A percentile compares a stretch with the other conserved stretches of the same genome.
phyloP scores from a whole-genome alignment of 768 basidiomycete species.

The Psilocybe cyanescens region DNA sequence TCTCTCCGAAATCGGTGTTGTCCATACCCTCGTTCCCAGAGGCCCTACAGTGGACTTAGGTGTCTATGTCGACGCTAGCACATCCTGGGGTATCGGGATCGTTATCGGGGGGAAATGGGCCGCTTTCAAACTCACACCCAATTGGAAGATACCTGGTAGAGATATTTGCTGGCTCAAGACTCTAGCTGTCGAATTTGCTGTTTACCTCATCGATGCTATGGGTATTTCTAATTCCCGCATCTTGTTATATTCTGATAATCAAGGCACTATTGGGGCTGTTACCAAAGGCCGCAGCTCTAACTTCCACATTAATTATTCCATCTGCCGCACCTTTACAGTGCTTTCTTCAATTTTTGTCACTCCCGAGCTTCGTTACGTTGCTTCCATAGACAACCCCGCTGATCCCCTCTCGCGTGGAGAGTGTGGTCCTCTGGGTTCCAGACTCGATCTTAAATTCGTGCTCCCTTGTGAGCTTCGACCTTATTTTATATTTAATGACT shows the following conservation, averaged over 20 bases:
- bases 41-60: conserved; percentile 24
- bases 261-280: background rate
- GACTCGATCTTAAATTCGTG: no score
- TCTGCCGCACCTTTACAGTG: background rate
- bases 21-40: conserved; percentile 13
- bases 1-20: conserved; percentile 5
- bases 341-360: background rate
- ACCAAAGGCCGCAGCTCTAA: background rate
- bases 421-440: background rate
- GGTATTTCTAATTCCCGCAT: background rate
- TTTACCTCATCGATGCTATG: background rate
- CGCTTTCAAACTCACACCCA: background rate
- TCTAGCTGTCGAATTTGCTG: background rate
- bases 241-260: background rate
- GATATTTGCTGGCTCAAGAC: background rate
- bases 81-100: background rate
- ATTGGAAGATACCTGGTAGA: background rate
- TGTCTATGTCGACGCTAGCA: conserved; percentile 2
- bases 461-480: no score
- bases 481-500: no score
- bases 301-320: background rate
- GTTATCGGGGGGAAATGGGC: background rate
- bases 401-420: background rate
- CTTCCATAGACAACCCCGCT: background rate
- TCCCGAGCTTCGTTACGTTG: background rate